Conservation (phyloP, 73 alveolate genomes). For the Loxodes magnus region DNA sequence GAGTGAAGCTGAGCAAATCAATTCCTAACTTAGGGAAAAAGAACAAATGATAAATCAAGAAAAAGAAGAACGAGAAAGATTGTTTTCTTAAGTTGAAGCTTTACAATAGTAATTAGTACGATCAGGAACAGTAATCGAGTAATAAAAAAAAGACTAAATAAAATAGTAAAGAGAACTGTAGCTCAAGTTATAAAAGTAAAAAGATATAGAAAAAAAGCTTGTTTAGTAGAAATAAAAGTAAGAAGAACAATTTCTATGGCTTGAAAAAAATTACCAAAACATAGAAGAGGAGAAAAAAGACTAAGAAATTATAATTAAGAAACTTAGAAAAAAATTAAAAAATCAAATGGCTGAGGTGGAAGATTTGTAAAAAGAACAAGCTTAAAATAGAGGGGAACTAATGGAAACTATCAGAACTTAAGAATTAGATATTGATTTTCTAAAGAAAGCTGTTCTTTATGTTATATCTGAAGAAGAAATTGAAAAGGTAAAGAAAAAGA, state of each 20-base stretch:
- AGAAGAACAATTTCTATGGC: constrained; percentile 34
- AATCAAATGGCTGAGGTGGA: constrained; percentile 28
- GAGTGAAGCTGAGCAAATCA: constrained; percentile 7
- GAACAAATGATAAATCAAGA: constrained; percentile 17
- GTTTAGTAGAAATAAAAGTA: constrained; percentile 31
- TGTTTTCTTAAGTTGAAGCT: constrained; percentile 38
- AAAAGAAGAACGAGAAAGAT: constrained; percentile 10
- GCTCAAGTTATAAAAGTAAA: constrained; percentile 52
- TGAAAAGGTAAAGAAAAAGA: constrained; percentile 9
- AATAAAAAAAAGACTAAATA: constrained; percentile 29
- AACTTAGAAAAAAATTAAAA: constrained; percentile 1
- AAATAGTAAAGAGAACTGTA: constrained; percentile 34
- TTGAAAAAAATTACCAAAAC: constrained; percentile 35
- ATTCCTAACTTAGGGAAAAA: constrained; percentile 7
- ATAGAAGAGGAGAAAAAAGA: constrained; percentile 50
- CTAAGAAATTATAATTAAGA: constrained; percentile 22
- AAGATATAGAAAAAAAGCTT: constrained; percentile 36
- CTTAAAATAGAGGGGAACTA: constrained; percentile 39
- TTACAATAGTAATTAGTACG: constrained; percentile 34
- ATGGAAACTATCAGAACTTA: constrained; percentile 39
- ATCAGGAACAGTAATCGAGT: constrained; percentile 27
- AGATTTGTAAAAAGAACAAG: constrained; percentile 45
- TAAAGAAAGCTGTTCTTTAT: constrained; percentile 22
- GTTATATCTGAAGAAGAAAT: constrained; percentile 14
- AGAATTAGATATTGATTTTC: constrained; percentile 45